Evolutionary conservation across 768 basidiomycete species (phyloP), one percentile per base, ranked within the genome.

Genomic region (Mycena amicta): DNA sequence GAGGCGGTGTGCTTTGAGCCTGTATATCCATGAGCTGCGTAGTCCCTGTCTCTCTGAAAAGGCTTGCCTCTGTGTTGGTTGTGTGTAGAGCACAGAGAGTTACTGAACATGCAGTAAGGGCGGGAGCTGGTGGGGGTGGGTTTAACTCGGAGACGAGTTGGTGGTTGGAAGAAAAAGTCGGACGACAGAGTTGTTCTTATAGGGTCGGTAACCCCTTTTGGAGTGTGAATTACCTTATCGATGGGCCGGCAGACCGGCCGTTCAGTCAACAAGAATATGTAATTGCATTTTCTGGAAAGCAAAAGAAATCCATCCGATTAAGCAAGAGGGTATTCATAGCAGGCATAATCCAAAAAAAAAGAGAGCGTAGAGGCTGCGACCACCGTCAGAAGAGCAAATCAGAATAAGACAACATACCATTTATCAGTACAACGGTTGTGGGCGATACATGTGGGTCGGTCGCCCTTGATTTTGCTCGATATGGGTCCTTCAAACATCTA

Each of bases 41-140:
- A n/a, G n/a, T n/a, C n/a, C n/a, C n/a, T n/a, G n/a, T n/a, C n/a
- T n/a, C n/a, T n/a, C n/a, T n/a, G n/a, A n/a, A n/a, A n/a, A n/a
- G n/a, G n/a, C n/a, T n/a, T n/a, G n/a, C n/a, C n/a, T n/a, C n/a
- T n/a, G n/a, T n/a, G 90, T 83, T 68, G 84, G 79, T 95, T 95
- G 80, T 95, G 93, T 66, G 85, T 79, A 75, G 89, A 90, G 76
- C 89, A 87, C 66, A 95, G 89, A 74, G 89, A 88, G 90, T 95
- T 95, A 64, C 90, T 92, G 91, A 88, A 96, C 93, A 95, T 95
- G 84, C 89, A 92, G 8, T n/a, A 80, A 67, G 71, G 69, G 78
- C 73, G 79, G 74, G 72, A 66, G 73, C 74, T 70, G 71, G 20
- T 26, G 30, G 40, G 25, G 56, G 41, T 33, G 30, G 47, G 16